Evolutionary conservation across 352 stramenopile species (phyloP).

Genomic region (Phytophthora multivora): DNA sequence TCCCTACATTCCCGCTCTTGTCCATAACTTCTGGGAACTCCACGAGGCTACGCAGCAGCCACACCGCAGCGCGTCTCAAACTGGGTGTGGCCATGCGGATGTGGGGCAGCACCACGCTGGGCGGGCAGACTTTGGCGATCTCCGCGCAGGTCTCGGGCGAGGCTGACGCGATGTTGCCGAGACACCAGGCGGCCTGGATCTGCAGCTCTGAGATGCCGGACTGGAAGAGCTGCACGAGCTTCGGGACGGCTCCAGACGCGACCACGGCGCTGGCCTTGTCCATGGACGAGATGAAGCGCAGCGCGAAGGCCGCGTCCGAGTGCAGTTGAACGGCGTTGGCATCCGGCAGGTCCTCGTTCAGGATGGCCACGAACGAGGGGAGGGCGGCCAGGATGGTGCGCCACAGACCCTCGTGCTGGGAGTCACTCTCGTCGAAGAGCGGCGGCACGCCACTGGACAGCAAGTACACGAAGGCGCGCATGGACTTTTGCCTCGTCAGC

Average conservation of each 20-base stretch:
- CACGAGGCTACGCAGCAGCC: constrained; percentile 84
- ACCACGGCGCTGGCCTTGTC: constrained; percentile 83
- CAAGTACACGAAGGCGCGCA: constrained; percentile 88
- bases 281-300: constrained; percentile 91
- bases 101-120: constrained; percentile 72
- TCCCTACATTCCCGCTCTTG: constrained; percentile 41
- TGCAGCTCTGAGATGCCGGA: constrained; percentile 88
- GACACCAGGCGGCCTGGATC: constrained; percentile 87
- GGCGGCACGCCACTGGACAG: constrained; percentile 85
- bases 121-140: constrained; percentile 74
- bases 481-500: constrained; percentile 77
- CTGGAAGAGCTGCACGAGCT: constrained; percentile 86
- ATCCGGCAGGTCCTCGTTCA: constrained; percentile 72
- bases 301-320: constrained; percentile 84
- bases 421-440: constrained; percentile 84
- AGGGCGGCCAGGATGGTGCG: constrained; percentile 80
- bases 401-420: constrained; percentile 84
- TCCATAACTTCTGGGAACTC: constrained; percentile 84
- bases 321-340: constrained; percentile 75
- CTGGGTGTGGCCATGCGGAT: constrained; percentile 85
- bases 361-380: constrained; percentile 77
- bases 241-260: constrained; percentile 67
- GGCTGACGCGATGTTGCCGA: constrained; percentile 86
- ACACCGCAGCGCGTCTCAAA: constrained; percentile 76
- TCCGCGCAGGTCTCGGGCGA: constrained; percentile 75